Evolutionary conservation across 73 alveolate genomes (phyloP).

Genomic region (Stentor roeselii): DNA sequence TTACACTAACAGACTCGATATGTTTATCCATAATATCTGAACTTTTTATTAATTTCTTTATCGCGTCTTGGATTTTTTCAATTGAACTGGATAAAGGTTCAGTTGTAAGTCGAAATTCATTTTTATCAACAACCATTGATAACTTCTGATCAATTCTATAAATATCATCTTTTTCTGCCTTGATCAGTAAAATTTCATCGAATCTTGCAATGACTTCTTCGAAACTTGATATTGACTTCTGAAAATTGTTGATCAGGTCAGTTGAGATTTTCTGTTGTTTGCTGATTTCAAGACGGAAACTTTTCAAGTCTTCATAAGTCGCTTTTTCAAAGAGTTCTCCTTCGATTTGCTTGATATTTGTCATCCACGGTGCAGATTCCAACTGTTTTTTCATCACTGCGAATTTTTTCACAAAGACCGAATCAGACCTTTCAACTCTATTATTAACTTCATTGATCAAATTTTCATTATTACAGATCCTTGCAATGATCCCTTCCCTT

Average conservation of each 20-base stretch:
- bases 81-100: no score
- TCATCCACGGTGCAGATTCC: not conserved
- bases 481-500: not conserved
- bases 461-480: not conserved
- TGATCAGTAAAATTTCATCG: not conserved
- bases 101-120: not conserved
- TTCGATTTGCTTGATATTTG: not conserved
- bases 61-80: not conserved
- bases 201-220: constrained; percentile 15
- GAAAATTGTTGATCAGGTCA: not conserved
- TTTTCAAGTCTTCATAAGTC: no score
- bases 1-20: not conserved
- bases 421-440: not conserved
- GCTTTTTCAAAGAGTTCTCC: not conserved
- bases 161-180: constrained; percentile 3
- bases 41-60: not conserved
- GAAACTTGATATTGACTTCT: not conserved
- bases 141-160: not conserved
- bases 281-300: not conserved
- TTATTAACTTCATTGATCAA: not conserved
- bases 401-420: not conserved
- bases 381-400: no score
- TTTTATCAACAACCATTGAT: not conserved
- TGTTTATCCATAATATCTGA: not conserved
- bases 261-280: not conserved